Evolutionary conservation across 2,329 filamentous ascomycete genomes (phyloP), one percentile per base, ranked within the genome.

Genomic region (Ophiocordyceps unilateralis): DNA sequence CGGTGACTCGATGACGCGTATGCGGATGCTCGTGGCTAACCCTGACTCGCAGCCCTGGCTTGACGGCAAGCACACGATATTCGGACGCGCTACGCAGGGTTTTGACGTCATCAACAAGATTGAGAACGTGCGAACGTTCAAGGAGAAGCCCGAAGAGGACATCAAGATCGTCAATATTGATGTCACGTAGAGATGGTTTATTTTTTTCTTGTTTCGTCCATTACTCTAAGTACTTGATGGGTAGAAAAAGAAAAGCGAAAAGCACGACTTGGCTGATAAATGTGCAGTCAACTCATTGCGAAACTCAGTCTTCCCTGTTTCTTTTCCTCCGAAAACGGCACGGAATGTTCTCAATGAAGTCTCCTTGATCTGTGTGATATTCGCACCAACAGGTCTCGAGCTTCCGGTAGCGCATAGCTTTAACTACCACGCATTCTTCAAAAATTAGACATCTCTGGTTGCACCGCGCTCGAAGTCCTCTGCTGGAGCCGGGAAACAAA

Each of bases 91-190:
- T 1, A 81, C 89, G 32, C 82, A 88, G 57, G 91, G 91, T 0
- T 67, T 96, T 57, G 91, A 98, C 60, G 86, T 98, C 19, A 80
- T 98, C 47, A 87, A 96, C 60, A 85, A 81, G 66, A 98, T 98
- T 57, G 91, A 98, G 64, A 94, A 93, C 58, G 72, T 75, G 15
- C 83, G 82, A 57, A 87, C 87, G 4, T 79, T 83, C 60, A 80
- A 80, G 68, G 93, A 98, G 65, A 93, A 89, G 67, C 91, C 91
- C 1, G 84, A 93, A 60, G 87, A 94, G 55, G 91, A 98, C 58
- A 88, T 98, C 55, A 96, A 94, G 65, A 93, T 98, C 51, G 76
- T 98, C 45, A 95, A 84, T 58, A 93, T 98, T 52, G 74, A 78
- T 52, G 62, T 76, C 45, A 53, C 63, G 48, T 75, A 36, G n/a